phyloP scores from a whole-genome alignment of 2,329 filamentous ascomycete genomes.

The Hypomyces perniciosus region DNA sequence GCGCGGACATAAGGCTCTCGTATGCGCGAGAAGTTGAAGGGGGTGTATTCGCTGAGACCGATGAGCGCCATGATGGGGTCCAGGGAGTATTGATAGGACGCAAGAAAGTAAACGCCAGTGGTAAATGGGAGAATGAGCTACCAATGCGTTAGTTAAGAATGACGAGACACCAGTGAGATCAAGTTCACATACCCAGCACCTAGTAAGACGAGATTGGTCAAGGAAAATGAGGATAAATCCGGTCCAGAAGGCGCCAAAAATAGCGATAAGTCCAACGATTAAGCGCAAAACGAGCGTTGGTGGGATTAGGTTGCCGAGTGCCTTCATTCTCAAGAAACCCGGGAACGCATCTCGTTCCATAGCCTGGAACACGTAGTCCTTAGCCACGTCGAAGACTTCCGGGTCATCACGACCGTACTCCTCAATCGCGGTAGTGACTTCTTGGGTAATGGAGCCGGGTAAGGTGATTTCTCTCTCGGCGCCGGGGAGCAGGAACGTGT shows the following conservation, averaged over 20 bases:
- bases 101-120: constrained; percentile 79
- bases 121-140: constrained; percentile 80
- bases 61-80: constrained; percentile 84
- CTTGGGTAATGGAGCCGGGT: constrained; percentile 76
- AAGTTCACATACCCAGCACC: constrained; percentile 69
- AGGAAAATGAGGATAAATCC: constrained; percentile 92
- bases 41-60: constrained; percentile 94
- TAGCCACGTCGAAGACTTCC: constrained; percentile 93
- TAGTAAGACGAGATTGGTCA: constrained; percentile 63
- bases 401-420: constrained; percentile 89
- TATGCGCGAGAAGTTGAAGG: constrained; percentile 83
- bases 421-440: constrained; percentile 84
- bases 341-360: constrained; percentile 99
- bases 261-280: constrained; percentile 70
- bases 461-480: constrained; percentile 94
- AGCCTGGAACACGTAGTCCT: constrained; percentile 98
- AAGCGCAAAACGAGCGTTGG: constrained; percentile 81
- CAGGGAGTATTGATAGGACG: constrained; percentile 91
- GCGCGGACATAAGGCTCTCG: constrained; percentile 86
- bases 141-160: constrained; percentile 15
- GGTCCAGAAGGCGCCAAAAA: constrained; percentile 93
- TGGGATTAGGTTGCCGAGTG: constrained; percentile 90
- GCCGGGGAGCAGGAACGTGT: constrained; percentile 91
- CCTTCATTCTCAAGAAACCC: constrained; percentile 90
- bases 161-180: constrained; percentile 6